Evolutionary conservation across 1,284 basidiomycete genomes (phyloP), one percentile per base, ranked within the genome.

Genomic region (Sutorius eximius): DNA sequence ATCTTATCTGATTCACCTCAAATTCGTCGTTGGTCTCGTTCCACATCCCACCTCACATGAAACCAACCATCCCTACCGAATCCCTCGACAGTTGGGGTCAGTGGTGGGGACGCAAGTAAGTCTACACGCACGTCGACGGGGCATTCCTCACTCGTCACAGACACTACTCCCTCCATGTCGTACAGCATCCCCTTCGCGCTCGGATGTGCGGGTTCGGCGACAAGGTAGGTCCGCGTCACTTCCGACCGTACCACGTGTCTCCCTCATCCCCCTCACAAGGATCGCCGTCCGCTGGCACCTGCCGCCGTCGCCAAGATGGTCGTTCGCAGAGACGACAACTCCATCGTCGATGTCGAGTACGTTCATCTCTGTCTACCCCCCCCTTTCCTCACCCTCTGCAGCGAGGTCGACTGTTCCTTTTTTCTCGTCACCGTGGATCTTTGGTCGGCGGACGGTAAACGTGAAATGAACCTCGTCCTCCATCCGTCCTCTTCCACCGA

Each of bases 171-270:
- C 80, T 95, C 38, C 85, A 91, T 61, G 83, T 95, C 60, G 82
- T 91, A 5, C 93, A 96, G 68, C 84, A 95, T 63, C 93, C 93
- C 34, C 73, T 92, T 46, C 82, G 93, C 43, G 93, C 93, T 36
- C 83, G 93, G 62, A 95, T 95, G 84, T 95, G 93, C 72, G 93
- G 93, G 5, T 95, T 95, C 72, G 93, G 93, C 50, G 93, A 95
- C 77, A 95, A 95, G 79, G 93, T 93, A 59, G 53, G 76, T 71
- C 38, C 41, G 2, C 34, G 15, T 29, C 49, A 15, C 16, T 27
- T 20, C 45, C 57, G 41, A 42, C 55, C 36, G n/a, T 16, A 9
- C 52, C 54, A n/a, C 55, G 27, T 48, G 43, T 52, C 46, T 48
- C 57, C 52, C 49, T 49, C 45, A 5, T 27, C 55, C 54, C 64